phyloP scores from a whole-genome alignment of 2,329 filamentous ascomycete genomes.

The Cladosporium sp. region DNA sequence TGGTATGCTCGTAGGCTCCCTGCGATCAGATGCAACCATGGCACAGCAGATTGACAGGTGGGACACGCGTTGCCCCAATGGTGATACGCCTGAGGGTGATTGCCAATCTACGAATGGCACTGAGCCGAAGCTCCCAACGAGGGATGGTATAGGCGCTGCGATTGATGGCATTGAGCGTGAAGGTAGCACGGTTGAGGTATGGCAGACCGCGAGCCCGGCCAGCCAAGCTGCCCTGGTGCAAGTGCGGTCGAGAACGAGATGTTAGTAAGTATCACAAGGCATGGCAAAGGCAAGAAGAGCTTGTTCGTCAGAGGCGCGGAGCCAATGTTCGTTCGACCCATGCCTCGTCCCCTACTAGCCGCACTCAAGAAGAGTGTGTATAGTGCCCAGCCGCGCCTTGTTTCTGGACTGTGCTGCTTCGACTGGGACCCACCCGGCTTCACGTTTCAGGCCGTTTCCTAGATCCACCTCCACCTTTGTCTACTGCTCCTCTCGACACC shows the following conservation, averaged over 20 bases:
- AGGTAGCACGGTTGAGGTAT: neutral
- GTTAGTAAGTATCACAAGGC: neutral
- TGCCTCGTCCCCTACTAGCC: conserved; percentile 6
- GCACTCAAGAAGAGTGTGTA: conserved; percentile 5
- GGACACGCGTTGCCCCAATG: neutral
- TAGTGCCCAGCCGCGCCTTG: conserved; percentile 11
- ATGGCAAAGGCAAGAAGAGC: neutral
- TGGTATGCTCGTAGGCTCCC: neutral
- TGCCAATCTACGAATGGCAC: neutral
- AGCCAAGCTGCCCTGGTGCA: neutral
- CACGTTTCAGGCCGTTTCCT: conserved; percentile 9
- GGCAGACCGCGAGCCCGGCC: no score
- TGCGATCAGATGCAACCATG: neutral
- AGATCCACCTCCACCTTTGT: conserved; percentile 1
- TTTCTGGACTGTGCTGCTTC: conserved; percentile 2
- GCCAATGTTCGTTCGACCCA: neutral
- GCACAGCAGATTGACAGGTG: conserved; percentile 1
- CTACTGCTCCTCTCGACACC: neutral
- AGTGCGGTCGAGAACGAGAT: neutral
- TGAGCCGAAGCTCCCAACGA: neutral
- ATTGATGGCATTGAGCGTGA: neutral
- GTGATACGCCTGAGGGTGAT: neutral
- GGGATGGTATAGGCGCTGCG: no score
- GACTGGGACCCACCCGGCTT: neutral
- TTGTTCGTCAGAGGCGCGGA: neutral